These are phyloP conservation scores for Mycogone perniciosa DNA, from an alignment of 2,329 filamentous ascomycete genomes.

Conservation along the genomic window DNA sequence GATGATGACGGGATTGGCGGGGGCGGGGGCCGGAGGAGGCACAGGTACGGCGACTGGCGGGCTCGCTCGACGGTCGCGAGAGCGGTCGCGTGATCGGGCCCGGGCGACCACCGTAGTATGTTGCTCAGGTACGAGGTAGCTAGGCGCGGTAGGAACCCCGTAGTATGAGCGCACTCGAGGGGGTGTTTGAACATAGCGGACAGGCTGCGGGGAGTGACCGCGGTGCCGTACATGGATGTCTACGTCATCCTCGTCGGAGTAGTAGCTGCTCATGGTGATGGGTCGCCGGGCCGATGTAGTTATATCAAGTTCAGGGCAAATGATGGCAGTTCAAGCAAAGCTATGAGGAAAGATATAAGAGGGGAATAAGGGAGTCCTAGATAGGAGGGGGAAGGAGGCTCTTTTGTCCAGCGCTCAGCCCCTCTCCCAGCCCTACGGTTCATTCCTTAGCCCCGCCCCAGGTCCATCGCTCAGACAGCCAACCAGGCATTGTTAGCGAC, in stretches of 20 bases:
- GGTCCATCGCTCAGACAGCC: no score
- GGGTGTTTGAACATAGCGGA: slow-evolving; percentile 41
- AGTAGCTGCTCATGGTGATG: slow-evolving; percentile 32
- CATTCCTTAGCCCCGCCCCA: no score
- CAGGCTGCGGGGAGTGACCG: slow-evolving; percentile 33
- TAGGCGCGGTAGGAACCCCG: slow-evolving; percentile 34
- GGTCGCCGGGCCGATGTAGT: no score
- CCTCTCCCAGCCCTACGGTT: no score
- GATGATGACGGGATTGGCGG: slow-evolving; percentile 46
- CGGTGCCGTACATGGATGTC: slow-evolving; percentile 44
- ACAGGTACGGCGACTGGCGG: slow-evolving; percentile 26
- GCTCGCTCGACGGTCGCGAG: slow-evolving; percentile 41
- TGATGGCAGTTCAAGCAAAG: no score
- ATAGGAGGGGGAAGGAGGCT: no score
- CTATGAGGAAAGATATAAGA: no score
- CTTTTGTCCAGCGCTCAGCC: no score
- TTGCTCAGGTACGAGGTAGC: slow-evolving; percentile 39
- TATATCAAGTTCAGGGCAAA: no score
- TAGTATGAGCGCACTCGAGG: slow-evolving; percentile 34
- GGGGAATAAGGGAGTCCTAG: no score
- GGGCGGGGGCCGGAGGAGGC: slow-evolving; percentile 17
- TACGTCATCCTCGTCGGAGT: slow-evolving; percentile 49
- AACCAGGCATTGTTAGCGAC: no score
- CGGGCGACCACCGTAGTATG: slow-evolving; percentile 40
- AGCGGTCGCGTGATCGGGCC: slow-evolving; percentile 33